phyloP scores from a whole-genome alignment of 495 filamentous ascomycete species.

The Lophium mytilinum region DNA sequence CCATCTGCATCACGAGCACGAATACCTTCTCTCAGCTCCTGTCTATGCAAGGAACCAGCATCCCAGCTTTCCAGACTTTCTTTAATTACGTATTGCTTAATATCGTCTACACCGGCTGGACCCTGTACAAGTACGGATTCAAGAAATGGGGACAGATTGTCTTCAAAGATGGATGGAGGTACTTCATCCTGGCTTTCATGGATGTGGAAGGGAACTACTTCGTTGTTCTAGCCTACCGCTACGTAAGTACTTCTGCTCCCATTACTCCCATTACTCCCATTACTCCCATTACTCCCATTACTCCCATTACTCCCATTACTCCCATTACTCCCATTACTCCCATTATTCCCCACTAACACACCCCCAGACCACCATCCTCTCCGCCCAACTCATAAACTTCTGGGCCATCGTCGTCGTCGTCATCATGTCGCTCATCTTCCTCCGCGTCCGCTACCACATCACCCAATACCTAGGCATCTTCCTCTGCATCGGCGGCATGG shows the following conservation, averaged over 20 bases:
- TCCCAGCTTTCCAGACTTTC: constrained; percentile 95
- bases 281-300: too few species aligned
- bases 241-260: constrained; percentile 31
- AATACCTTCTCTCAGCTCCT: constrained; percentile 84
- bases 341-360: neutral
- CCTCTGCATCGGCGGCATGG: constrained; percentile 87
- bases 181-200: constrained; percentile 82
- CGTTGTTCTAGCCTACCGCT: constrained; percentile 85
- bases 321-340: too few species aligned
- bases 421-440: constrained; percentile 67
- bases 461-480: constrained; percentile 80
- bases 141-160: constrained; percentile 59
- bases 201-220: constrained; percentile 99
- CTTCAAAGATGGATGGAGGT: constrained; percentile 77
- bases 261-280: too few species aligned
- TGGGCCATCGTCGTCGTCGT: constrained; percentile 97
- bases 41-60: constrained; percentile 56
- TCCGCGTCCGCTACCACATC: constrained; percentile 79
- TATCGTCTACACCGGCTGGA: constrained; percentile 71
- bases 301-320: too few species aligned
- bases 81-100: constrained; percentile 89
- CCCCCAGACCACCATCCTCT: constrained; percentile 63
- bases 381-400: constrained; percentile 94
- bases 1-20: constrained; percentile 79
- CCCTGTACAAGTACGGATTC: constrained; percentile 72